Conservation (phyloP, 805 yeast genomes). For the Metschnikowia colocasiae region DNA sequence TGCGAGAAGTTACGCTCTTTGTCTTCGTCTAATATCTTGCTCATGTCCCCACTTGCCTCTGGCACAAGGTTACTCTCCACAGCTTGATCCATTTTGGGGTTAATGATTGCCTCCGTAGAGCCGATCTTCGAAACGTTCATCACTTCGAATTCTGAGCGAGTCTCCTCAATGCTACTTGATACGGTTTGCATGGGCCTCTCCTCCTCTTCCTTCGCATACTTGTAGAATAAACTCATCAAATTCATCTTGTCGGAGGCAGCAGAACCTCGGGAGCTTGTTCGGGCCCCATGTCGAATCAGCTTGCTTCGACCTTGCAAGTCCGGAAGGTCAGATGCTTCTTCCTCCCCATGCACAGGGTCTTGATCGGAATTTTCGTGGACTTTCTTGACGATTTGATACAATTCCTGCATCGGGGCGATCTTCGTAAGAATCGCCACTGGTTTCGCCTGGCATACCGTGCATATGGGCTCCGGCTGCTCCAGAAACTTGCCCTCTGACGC, state of each 20-base stretch:
- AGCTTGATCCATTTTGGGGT: background rate
- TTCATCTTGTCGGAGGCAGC: conserved; percentile 6
- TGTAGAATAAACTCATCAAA: conserved; percentile 28
- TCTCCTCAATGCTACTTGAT: background rate
- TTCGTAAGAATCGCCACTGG: conserved; percentile 25
- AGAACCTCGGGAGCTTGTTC: conserved; percentile 12
- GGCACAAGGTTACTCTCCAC: background rate
- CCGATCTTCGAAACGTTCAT: background rate
- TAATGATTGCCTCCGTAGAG: too few species aligned
- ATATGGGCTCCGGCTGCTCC: conserved; percentile 8
- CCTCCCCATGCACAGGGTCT: background rate
- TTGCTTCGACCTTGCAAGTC: background rate
- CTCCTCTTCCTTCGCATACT: conserved; percentile 38
- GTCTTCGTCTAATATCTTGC: conserved; percentile 23
- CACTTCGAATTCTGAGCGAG: background rate
- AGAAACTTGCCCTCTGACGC: conserved; percentile 32
- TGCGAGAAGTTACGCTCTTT: conserved; percentile 69
- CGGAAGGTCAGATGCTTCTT: background rate
- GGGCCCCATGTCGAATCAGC: conserved; percentile 4
- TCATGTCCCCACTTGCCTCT: background rate
- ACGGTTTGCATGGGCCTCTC: background rate
- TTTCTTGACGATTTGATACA: conserved; percentile 24
- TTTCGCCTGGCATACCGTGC: conserved; percentile 25
- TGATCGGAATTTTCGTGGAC: background rate
- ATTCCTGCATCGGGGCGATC: conserved; percentile 32